A percentile compares a stretch with the other conserved stretches of the same genome.
Conservation (phyloP, 2,329 filamentous ascomycete genomes). For the Colletotrichum sp. region DNA sequence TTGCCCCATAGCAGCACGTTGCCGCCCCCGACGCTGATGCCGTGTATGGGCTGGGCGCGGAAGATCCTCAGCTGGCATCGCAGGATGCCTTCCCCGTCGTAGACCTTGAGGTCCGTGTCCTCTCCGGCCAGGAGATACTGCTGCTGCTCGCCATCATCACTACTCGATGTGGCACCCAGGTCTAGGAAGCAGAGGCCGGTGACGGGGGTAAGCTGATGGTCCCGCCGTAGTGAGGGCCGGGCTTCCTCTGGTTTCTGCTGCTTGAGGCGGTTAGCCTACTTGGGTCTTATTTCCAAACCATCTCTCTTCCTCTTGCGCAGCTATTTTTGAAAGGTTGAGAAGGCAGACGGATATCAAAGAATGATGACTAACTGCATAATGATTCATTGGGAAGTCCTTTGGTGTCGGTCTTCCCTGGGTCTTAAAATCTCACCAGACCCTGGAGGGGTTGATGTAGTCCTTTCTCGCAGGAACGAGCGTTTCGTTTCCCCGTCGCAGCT, state of each 20-base stretch:
- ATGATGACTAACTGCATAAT: conserved; percentile 18
- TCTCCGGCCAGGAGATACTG: conserved; percentile 62
- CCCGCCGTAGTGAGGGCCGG: conserved; percentile 26
- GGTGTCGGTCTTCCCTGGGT: not conserved
- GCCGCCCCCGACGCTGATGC: conserved; percentile 56
- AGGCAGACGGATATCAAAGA: not conserved
- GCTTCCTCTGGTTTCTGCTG: not conserved
- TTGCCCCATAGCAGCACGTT: conserved; percentile 74
- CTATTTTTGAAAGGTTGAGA: not conserved
- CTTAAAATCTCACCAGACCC: conserved; percentile 4
- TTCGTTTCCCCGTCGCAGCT: not conserved
- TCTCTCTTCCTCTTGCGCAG: not conserved
- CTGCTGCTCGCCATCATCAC: conserved; percentile 14
- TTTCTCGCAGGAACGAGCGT: not conserved
- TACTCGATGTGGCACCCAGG: conserved; percentile 8
- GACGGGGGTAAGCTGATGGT: conserved; percentile 57
- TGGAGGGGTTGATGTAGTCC: not conserved
- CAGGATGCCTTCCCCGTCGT: conserved; percentile 43
- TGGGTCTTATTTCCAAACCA: not conserved
- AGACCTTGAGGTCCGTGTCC: conserved; percentile 62
- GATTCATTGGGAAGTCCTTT: conserved; percentile 2
- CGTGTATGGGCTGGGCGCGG: conserved; percentile 73
- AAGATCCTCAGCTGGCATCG: conserved; percentile 61
- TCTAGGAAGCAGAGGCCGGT: conserved; percentile 63
- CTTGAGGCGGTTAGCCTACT: not conserved